Conservation (phyloP, 2,329 filamentous ascomycete species). For the Hypocreales sp. region DNA sequence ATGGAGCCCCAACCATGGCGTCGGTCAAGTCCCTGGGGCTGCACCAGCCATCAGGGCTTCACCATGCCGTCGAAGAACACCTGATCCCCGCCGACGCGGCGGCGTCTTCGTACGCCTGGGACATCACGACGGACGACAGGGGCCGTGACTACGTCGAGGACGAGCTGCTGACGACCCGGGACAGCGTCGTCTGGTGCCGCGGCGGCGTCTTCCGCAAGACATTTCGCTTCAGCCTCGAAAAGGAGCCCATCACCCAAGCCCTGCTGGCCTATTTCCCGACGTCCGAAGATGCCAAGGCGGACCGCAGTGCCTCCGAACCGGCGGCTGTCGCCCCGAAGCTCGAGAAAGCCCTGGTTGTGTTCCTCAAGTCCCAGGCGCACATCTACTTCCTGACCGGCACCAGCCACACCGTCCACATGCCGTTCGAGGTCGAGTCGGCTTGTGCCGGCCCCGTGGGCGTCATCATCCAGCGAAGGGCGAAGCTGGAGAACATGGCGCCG, state of each 20-base stretch:
- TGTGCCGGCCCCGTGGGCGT: conserved; percentile 72
- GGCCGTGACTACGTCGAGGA: conserved; percentile 43
- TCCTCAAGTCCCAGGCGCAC: conserved; percentile 84
- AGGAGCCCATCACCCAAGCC: conserved; percentile 74
- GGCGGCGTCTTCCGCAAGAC: conserved; percentile 72
- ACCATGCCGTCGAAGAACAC: conserved; percentile 68
- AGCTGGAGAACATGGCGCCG: conserved; percentile 30
- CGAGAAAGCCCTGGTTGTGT: conserved; percentile 67
- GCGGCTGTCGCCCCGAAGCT: conserved; percentile 13
- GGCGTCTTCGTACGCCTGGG: conserved; percentile 59
- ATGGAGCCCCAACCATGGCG: conserved; percentile 50
- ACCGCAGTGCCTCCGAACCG: conserved; percentile 2
- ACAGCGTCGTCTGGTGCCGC: conserved; percentile 77
- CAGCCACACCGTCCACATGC: conserved; percentile 80
- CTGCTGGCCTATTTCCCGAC: conserved; percentile 69
- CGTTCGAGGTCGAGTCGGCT: conserved; percentile 83
- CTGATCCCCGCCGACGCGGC: conserved; percentile 55
- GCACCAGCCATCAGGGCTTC: conserved; percentile 73
- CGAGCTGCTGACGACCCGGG: conserved; percentile 62
- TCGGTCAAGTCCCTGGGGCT: conserved; percentile 80
- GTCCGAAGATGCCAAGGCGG: conserved; percentile 21
- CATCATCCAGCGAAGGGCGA: conserved; percentile 68
- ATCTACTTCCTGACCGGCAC: conserved; percentile 82
- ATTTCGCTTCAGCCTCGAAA: conserved; percentile 75
- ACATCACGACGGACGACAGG: conserved; percentile 32